Percentiles rank a stretch among this genome's conserved stretches.
phyloP scores from a whole-genome alignment of 768 basidiomycete species.

The Pleurotus giganteus region DNA sequence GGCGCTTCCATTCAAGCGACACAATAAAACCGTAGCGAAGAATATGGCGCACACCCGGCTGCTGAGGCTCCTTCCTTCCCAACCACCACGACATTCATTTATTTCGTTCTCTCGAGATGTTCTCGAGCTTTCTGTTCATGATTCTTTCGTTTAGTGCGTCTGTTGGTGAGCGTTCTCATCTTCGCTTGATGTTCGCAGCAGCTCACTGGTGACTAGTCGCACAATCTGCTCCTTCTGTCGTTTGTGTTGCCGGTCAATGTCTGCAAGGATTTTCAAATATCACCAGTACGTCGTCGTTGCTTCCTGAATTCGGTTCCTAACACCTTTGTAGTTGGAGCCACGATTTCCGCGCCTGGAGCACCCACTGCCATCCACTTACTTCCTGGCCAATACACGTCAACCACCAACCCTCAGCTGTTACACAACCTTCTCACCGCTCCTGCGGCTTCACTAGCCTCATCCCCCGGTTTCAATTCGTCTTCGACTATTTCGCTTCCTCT shows the following conservation, averaged over 20 bases:
- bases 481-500: conserved; percentile 61
- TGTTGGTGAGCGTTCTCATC: conserved; percentile 34
- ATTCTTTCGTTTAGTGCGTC: conserved; percentile 28
- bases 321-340: conserved; percentile 60
- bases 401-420: conserved; percentile 70
- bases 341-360: conserved; percentile 52
- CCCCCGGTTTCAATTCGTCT: conserved; percentile 65
- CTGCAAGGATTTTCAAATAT: conserved; percentile 75
- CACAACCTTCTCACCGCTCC: conserved; percentile 66
- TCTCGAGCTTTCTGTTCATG: conserved; percentile 31
- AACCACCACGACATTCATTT: conserved; percentile 8
- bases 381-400: conserved; percentile 73
- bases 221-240: conserved; percentile 56
- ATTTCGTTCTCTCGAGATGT: conserved; percentile 32
- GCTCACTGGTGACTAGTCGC: conserved; percentile 37
- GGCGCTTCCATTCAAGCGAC: background rate
- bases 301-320: conserved; percentile 2
- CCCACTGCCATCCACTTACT: conserved; percentile 60
- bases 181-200: background rate
- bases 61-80: background rate
- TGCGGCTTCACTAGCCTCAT: conserved; percentile 54
- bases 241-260: conserved; percentile 90
- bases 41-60: background rate
- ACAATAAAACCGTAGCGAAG: conserved; percentile 1
- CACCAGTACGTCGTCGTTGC: conserved; percentile 43